Conservation (phyloP, 2,329 filamentous ascomycete genomes). For the Colletotrichum lupini region DNA sequence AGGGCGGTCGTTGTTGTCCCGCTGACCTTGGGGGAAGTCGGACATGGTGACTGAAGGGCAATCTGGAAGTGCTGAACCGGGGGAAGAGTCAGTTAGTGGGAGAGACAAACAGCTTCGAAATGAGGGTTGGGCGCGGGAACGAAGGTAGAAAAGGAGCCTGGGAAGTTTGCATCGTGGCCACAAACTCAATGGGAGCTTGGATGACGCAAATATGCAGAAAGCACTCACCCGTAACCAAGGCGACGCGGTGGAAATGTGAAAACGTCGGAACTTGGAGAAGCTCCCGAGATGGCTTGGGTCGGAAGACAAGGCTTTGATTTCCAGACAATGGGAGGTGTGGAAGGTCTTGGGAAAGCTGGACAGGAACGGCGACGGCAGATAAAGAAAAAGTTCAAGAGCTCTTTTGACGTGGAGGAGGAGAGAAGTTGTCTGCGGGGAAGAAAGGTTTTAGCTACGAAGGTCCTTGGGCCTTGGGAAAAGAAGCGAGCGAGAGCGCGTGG, state of each 20-base stretch:
- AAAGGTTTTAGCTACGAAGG: conserved; percentile 33
- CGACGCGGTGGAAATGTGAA: conserved; percentile 20
- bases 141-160: conserved; percentile 10
- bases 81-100: not conserved
- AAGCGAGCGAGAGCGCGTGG: conserved; percentile 7
- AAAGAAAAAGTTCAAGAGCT: conserved; percentile 18
- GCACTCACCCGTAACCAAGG: conserved; percentile 34
- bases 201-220: conserved; percentile 32
- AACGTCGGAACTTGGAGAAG: conserved; percentile 29
- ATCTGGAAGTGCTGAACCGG: conserved; percentile 14
- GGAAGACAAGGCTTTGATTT: conserved; percentile 31
- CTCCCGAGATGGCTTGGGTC: conserved; percentile 23
- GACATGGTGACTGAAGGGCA: conserved; percentile 14
- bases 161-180: not conserved
- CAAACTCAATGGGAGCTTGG: conserved; percentile 12
- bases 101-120: not conserved
- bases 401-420: conserved; percentile 7
- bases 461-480: conserved; percentile 7
- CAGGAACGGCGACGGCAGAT: conserved; percentile 5
- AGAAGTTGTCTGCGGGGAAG: conserved; percentile 32
- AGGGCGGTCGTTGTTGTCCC: conserved; percentile 32
- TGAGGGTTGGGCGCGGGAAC: not conserved
- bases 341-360: conserved; percentile 19
- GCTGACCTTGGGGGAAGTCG: conserved; percentile 22
- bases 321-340: conserved; percentile 26